These are phyloP conservation scores for Crucihimalaya himalaica DNA, from an alignment of 345 rosid species.

Conservation along the genomic window DNA sequence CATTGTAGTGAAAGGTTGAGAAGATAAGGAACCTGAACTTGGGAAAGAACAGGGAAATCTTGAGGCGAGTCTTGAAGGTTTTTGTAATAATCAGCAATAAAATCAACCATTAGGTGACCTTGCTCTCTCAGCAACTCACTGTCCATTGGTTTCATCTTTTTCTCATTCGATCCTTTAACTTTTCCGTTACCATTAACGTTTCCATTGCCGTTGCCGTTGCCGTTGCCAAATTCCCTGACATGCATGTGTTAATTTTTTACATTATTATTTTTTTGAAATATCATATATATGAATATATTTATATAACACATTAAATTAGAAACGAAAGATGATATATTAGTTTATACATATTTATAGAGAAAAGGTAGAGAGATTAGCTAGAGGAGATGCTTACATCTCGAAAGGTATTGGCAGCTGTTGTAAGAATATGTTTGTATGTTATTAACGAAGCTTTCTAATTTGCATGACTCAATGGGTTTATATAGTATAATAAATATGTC, in stretches of 20 bases:
- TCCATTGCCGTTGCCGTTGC: neutral
- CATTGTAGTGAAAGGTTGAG: neutral
- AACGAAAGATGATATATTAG: neutral
- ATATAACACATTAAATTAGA: neutral
- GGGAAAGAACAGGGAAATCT: constrained; percentile 35
- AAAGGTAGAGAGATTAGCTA: constrained; percentile 1
- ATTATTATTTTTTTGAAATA: neutral
- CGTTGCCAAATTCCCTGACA: constrained; percentile 13
- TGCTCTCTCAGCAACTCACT: constrained; percentile 38
- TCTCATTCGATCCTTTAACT: constrained; percentile 18
- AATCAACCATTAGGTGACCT: constrained; percentile 41
- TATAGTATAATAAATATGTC: constrained; percentile 3
- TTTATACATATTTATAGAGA: neutral
- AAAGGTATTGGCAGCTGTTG: neutral
- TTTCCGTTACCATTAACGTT: neutral
- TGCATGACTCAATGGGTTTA: constrained; percentile 4
- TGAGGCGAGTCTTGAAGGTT: constrained; percentile 30
- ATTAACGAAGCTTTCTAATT: constrained; percentile 5
- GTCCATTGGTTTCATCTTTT: constrained; percentile 30
- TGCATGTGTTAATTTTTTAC: neutral
- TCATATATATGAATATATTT: neutral
- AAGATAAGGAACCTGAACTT: constrained; percentile 36
- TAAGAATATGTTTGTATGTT: constrained; percentile 1
- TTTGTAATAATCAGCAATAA: constrained; percentile 42
- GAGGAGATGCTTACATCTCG: constrained; percentile 22